Evolutionary conservation across 352 stramenopile species (phyloP).

Genomic region (Phytophthora sansomeana): DNA sequence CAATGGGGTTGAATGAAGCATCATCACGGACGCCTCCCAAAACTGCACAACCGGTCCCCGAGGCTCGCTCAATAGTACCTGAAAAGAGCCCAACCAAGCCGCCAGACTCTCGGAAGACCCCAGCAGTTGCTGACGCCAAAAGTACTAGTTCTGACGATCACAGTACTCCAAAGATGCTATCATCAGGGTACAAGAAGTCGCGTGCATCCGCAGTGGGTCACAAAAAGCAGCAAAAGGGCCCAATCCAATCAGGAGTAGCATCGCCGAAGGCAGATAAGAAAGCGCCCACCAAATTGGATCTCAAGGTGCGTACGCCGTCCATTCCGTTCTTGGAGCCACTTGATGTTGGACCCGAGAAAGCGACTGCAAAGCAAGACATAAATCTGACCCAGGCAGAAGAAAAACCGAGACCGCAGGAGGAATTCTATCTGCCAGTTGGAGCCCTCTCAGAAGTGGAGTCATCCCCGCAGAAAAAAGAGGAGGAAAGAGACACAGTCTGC

Average conservation of each 20-base stretch:
- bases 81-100: slow-evolving; percentile 1
- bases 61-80: not conserved
- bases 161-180: slow-evolving; percentile 34
- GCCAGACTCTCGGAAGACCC: not conserved
- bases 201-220: slow-evolving; percentile 21
- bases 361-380: slow-evolving; percentile 25
- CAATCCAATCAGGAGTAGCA: not conserved
- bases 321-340: slow-evolving; percentile 32
- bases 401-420: not conserved
- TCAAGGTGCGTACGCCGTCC: slow-evolving; percentile 18
- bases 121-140: slow-evolving; percentile 23
- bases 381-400: not conserved
- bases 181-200: slow-evolving; percentile 51
- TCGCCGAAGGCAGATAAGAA: slow-evolving; percentile 22
- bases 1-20: slow-evolving; percentile 3
- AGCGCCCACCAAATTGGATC: slow-evolving; percentile 13
- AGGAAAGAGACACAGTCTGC: slow-evolving; percentile 17
- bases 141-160: slow-evolving; percentile 5
- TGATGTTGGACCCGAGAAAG: slow-evolving; percentile 27
- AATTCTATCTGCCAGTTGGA: slow-evolving; percentile 5
- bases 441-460: slow-evolving; percentile 11
- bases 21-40: not conserved
- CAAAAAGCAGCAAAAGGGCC: slow-evolving; percentile 26
- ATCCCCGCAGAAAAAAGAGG: slow-evolving; percentile 27
- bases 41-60: not conserved